phyloP scores from a whole-genome alignment of 2,329 filamentous ascomycete species.

The Trichoderma semiorbis region DNA sequence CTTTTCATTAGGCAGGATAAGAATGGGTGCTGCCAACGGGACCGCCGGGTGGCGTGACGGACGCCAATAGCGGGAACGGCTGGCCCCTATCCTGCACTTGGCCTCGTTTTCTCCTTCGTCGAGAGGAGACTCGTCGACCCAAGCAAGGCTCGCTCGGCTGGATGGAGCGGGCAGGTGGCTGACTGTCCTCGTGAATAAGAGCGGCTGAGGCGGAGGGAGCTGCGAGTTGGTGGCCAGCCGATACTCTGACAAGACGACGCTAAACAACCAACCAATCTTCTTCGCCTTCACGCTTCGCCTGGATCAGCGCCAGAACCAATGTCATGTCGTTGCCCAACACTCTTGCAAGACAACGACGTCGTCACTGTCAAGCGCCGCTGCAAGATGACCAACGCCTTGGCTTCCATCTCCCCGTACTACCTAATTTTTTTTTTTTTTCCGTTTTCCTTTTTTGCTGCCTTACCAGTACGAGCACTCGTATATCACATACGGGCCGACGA shows the following conservation, averaged over 20 bases:
- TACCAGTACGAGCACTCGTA: background rate
- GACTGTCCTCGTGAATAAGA: constrained; percentile 16
- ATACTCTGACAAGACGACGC: constrained; percentile 12
- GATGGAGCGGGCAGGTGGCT: constrained; percentile 14
- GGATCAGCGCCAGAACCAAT: background rate
- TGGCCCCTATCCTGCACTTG: background rate
- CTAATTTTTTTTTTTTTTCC: background rate
- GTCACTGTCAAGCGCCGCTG: constrained; percentile 7
- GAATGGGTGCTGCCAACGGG: constrained; percentile 14
- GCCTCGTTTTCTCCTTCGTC: constrained; percentile 7
- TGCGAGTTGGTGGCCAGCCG: constrained; percentile 12
- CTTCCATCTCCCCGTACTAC: background rate
- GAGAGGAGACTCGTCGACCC: constrained; percentile 2
- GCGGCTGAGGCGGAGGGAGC: constrained; percentile 15
- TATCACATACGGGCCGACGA: background rate
- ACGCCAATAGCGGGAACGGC: constrained; percentile 9
- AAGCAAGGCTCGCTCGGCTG: background rate
- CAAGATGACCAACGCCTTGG: background rate
- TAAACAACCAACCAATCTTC: constrained; percentile 8
- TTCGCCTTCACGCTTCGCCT: background rate
- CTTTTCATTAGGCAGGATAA: background rate
- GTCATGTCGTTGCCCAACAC: background rate
- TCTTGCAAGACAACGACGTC: background rate
- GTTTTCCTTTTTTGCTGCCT: background rate
- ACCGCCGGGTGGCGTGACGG: constrained; percentile 17